These are phyloP conservation scores for Saksenaea vasiformis DNA, from an alignment of 371 early-diverging fungal genomes.

Conservation along the genomic window DNA sequence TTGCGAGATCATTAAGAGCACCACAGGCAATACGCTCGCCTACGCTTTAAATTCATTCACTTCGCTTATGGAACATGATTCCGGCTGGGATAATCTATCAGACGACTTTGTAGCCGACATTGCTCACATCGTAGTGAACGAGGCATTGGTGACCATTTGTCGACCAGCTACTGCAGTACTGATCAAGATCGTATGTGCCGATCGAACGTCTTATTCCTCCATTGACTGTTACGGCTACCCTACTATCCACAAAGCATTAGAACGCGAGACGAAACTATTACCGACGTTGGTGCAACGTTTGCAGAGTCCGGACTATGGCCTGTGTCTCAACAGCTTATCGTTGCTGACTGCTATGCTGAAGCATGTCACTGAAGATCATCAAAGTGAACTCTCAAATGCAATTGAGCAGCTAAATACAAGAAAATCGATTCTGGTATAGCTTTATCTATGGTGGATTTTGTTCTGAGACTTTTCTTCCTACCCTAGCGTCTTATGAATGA, in stretches of 20 bases:
- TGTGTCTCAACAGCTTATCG: conserved; percentile 67
- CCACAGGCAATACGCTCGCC: conserved; percentile 70
- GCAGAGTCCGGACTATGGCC: conserved; percentile 61
- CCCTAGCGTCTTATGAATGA: conserved; percentile 59
- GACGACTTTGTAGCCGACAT: conserved; percentile 58
- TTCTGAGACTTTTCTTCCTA: neutral
- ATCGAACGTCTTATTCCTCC: conserved; percentile 21
- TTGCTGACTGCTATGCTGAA: conserved; percentile 66
- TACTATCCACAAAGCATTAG: conserved; percentile 54
- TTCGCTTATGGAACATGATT: conserved; percentile 69
- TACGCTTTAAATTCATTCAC: conserved; percentile 72
- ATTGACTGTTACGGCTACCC: conserved; percentile 34
- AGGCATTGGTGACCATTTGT: conserved; percentile 72
- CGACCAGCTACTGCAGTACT: conserved; percentile 74
- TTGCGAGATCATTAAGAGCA: conserved; percentile 59
- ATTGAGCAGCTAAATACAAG: conserved; percentile 49
- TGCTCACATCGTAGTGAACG: conserved; percentile 60
- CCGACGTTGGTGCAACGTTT: conserved; percentile 63
- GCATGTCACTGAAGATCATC: conserved; percentile 60
- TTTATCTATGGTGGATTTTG: neutral
- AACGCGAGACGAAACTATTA: conserved; percentile 55
- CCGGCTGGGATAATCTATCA: conserved; percentile 62
- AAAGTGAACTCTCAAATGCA: conserved; percentile 47
- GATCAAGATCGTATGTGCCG: conserved; percentile 63
- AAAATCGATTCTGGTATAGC: conserved; percentile 50